Evolutionary conservation across 345 rosid species (phyloP), one percentile per base, ranked within the genome.

Genomic region (Litchi chinensis): DNA sequence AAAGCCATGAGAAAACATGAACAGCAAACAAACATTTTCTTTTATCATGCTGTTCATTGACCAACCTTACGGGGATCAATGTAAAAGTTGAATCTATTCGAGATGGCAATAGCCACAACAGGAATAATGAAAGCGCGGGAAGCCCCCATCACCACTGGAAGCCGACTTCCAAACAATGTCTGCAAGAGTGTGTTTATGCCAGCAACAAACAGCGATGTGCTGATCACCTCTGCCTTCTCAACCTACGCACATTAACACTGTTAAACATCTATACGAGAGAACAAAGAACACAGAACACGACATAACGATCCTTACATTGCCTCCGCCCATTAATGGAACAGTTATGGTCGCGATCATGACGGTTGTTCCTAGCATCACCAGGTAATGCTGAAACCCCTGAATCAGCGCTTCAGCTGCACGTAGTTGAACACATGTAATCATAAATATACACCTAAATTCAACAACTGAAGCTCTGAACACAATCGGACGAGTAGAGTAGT

Each of bases 321-420:
- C 94, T 62, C 98, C 98, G 8, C 98, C 98, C 93, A 95, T 88
- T 44, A 91, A 74, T 79, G 97, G 97, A 46, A 89, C 96, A 18
- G 93, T 82, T 71, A 89, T 84, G 3, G 94, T 87, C 0, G 96
- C 83, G 66, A 93, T 91, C 73, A 93, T 84, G 57, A 93, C 97
- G 5, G 90, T 89, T 12, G 94, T 90, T 68, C 98, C 99, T 50
- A 95, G 88, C 98, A 95, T 91, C 73, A 93, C 98, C 57, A 95
- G 39, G 85, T 92, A 95, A 83, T 95, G 99, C 81, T 95, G 99
- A 82, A 95, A 95, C 74, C 98, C 98, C 15, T 84, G 79, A 40
- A 92, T 19, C 44, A 91, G 41, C 3, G 94, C 94, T 83, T 87
- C 90, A 12, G 91, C 99, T 95, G 99, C 89, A 82, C 70, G 64